Evolutionary conservation across 768 basidiomycete genomes (phyloP).

Genomic region (Mycena galopus): DNA sequence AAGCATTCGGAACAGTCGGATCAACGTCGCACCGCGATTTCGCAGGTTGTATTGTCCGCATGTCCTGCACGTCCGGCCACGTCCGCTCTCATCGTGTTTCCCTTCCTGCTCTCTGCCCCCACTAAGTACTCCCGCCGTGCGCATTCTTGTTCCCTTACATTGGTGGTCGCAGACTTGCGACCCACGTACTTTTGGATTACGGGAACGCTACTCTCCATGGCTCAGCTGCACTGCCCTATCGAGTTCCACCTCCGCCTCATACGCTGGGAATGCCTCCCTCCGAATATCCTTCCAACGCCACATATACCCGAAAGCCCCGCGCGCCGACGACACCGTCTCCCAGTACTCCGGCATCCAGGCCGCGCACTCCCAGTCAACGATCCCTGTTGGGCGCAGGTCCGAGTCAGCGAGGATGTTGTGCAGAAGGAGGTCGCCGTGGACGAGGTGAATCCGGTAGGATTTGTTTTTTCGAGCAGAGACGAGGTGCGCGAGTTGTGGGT

Average conservation of each 20-base stretch:
- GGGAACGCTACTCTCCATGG: no score
- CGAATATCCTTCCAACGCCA: constrained; percentile 20
- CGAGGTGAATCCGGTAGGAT: constrained; percentile 39
- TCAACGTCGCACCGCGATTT: no score
- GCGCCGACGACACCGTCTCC: constrained; percentile 30
- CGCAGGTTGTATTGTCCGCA: no score
- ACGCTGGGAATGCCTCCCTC: constrained; percentile 13
- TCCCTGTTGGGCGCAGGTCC: constrained; percentile 35
- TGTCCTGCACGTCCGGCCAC: no score
- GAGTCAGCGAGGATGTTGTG: constrained; percentile 52
- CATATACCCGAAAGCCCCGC: constrained; percentile 4
- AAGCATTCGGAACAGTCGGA: background rate
- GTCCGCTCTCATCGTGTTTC: no score
- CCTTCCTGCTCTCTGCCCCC: no score
- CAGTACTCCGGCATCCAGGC: constrained; percentile 45
- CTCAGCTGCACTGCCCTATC: constrained; percentile 15
- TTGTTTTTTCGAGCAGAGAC: background rate
- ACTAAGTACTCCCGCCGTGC: no score
- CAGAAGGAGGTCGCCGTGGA: constrained; percentile 53
- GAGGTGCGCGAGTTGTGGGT: constrained; percentile 1
- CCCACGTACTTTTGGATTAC: no score
- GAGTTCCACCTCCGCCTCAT: constrained; percentile 16
- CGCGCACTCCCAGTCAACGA: constrained; percentile 44
- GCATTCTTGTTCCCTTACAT: no score
- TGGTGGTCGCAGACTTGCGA: no score